A percentile compares a stretch with the other conserved stretches of the same genome.
Conservation (phyloP, 2,329 filamentous ascomycete species). For the Epichloe scottii region DNA sequence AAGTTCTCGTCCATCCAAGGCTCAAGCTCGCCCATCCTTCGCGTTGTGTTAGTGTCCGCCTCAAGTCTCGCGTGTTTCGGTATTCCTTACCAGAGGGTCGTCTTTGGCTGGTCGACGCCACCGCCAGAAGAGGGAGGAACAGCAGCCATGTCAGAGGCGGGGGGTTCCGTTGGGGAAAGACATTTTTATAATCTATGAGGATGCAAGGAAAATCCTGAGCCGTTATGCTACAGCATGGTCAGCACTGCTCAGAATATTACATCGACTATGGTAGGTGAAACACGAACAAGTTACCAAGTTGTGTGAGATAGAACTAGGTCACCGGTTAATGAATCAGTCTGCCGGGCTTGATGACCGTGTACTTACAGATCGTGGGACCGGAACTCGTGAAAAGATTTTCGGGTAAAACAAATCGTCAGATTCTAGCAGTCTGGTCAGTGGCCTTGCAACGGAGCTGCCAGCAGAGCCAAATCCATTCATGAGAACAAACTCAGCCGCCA, state of each 20-base stretch:
- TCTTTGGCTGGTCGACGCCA: slow-evolving; percentile 39
- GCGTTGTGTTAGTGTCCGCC: slow-evolving; percentile 7
- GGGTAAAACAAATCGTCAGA: slow-evolving; percentile 14
- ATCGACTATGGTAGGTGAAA: not conserved
- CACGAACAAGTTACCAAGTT: slow-evolving; percentile 2
- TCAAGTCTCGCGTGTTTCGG: not conserved
- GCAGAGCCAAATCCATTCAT: not conserved
- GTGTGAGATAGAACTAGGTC: slow-evolving; percentile 1
- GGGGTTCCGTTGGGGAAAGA: slow-evolving; percentile 27
- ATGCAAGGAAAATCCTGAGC: not conserved
- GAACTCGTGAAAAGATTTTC: slow-evolving; percentile 11
- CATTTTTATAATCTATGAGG: slow-evolving; percentile 15
- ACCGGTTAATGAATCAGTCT: not conserved
- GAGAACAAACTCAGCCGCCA: not conserved
- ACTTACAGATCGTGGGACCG: slow-evolving; percentile 3
- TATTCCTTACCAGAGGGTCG: slow-evolving; percentile 38
- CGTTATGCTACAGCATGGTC: not conserved
- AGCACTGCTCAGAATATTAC: not conserved
- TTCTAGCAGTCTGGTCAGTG: slow-evolving; percentile 7
- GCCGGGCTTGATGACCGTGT: not conserved
- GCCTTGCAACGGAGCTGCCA: not conserved
- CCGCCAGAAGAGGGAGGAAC: slow-evolving; percentile 21
- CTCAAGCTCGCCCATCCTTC: slow-evolving; percentile 97
- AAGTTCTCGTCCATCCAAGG: slow-evolving; percentile 99
- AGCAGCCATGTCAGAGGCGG: slow-evolving; percentile 24